These are phyloP conservation scores for Isabelozyma heimii DNA, from an alignment of 805 yeast species.

Conservation along the genomic window DNA sequence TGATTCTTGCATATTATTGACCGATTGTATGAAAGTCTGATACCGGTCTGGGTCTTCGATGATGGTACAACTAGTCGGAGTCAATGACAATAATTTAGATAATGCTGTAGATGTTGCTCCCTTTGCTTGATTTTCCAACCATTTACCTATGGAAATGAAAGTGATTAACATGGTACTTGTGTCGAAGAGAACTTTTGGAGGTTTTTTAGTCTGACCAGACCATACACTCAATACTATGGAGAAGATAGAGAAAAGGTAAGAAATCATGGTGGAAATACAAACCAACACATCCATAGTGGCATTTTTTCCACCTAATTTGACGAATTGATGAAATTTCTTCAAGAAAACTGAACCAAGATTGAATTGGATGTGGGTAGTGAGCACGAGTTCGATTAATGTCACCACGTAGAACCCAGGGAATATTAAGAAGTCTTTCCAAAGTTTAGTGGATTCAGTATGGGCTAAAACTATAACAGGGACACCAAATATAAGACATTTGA, in stretches of 20 bases:
- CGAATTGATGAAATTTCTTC: slow-evolving; percentile 59
- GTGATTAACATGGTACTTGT: slow-evolving; percentile 81
- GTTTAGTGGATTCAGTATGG: slow-evolving; percentile 42
- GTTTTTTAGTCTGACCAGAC: slow-evolving; percentile 32
- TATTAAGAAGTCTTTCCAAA: slow-evolving; percentile 32
- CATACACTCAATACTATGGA: slow-evolving; percentile 53
- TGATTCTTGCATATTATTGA: slow-evolving; percentile 5
- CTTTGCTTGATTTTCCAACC: slow-evolving; percentile 87
- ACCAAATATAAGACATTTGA: slow-evolving; percentile 54
- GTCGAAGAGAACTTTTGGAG: slow-evolving; percentile 78
- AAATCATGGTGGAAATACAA: slow-evolving; percentile 74
- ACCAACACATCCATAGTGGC: slow-evolving; percentile 93
- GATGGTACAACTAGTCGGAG: slow-evolving; percentile 75
- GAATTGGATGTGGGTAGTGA: slow-evolving; percentile 63
- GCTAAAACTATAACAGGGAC: slow-evolving; percentile 56
- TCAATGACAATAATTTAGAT: slow-evolving; percentile 71
- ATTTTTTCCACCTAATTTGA: slow-evolving; percentile 54
- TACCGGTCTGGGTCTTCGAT: slow-evolving; percentile 40
- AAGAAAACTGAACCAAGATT: slow-evolving; percentile 67
- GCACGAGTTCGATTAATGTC: slow-evolving; percentile 54
- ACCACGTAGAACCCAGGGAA: slow-evolving; percentile 65
- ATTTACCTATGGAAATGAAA: slow-evolving; percentile 87
- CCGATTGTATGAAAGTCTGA: slow-evolving; percentile 12
- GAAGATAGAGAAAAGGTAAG: slow-evolving; percentile 70
- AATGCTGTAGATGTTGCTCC: slow-evolving; percentile 91